A percentile compares a stretch with the other conserved stretches of the same genome.
These are phyloP conservation scores for Sugiyamaella valdiviana DNA, from an alignment of 805 yeast species.

Conservation along the genomic window DNA sequence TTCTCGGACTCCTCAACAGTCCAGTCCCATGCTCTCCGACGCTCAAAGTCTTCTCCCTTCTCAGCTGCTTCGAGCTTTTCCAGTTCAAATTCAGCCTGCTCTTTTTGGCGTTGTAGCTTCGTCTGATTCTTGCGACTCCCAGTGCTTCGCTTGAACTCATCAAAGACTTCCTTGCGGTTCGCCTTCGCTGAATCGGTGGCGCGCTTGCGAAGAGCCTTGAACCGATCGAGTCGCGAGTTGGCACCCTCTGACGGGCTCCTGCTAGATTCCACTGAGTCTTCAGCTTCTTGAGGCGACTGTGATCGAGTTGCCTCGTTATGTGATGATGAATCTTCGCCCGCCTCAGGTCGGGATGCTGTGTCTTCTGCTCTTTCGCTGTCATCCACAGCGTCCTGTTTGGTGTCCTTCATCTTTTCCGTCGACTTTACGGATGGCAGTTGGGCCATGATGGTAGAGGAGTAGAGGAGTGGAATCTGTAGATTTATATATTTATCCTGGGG, in stretches of 20 bases:
- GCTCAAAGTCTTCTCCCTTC: conserved; percentile 37
- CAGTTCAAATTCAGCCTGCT: conserved; percentile 36
- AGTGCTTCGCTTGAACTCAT: conserved; percentile 30
- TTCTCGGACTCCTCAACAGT: conserved; percentile 58
- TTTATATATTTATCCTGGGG: too few relatives aligned
- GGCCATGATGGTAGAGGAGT: too few relatives aligned
- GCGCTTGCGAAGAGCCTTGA: conserved; percentile 27
- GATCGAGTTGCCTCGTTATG: too few relatives aligned
- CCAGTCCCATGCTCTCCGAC: conserved; percentile 46
- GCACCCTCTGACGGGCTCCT: neutral
- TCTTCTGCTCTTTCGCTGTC: too few relatives aligned
- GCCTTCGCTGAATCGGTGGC: conserved; percentile 29
- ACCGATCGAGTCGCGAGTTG: conserved; percentile 24
- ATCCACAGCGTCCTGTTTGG: too few relatives aligned
- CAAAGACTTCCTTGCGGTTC: conserved; percentile 36
- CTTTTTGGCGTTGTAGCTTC: conserved; percentile 31
- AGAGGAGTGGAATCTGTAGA: too few relatives aligned
- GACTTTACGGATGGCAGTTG: too few relatives aligned
- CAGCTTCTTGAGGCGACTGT: neutral
- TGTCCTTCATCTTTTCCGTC: too few relatives aligned
- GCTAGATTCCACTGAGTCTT: neutral
- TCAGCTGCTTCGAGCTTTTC: conserved; percentile 34
- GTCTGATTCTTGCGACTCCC: conserved; percentile 25
- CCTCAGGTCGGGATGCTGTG: too few relatives aligned
- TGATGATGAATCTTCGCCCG: too few relatives aligned